Percentiles rank a stretch among this genome's conserved stretches.
Evolutionary conservation across 768 basidiomycete genomes (phyloP).

Genomic region (Mycena leptocephala): DNA sequence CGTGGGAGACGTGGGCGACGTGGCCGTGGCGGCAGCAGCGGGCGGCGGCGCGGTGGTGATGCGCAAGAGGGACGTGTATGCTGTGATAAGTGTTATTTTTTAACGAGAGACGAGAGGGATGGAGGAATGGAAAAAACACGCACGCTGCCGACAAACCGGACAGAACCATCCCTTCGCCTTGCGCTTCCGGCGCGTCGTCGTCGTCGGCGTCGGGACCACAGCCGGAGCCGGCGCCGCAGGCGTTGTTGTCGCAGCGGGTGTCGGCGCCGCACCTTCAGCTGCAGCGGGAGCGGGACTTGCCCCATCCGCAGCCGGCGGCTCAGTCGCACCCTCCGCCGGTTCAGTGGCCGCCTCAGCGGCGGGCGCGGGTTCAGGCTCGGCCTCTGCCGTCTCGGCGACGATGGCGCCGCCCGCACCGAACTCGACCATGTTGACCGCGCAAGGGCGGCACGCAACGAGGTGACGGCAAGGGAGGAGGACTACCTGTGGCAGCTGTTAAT

Average conservation of each 20-base stretch:
- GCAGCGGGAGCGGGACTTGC: not conserved
- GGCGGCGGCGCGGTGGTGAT: slow-evolving; percentile 81
- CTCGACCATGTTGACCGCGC: slow-evolving; percentile 97
- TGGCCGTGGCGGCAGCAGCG: slow-evolving; percentile 38
- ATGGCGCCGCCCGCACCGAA: slow-evolving; percentile 95
- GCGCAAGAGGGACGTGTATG: slow-evolving; percentile 90
- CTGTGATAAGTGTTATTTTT: slow-evolving; percentile 53
- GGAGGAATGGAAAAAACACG: slow-evolving; percentile 58
- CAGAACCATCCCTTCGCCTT: slow-evolving; percentile 99
- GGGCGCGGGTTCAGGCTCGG: slow-evolving; percentile 43
- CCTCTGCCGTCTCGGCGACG: slow-evolving; percentile 61
- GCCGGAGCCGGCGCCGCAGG: slow-evolving; percentile 30
- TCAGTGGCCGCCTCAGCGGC: slow-evolving; percentile 43
- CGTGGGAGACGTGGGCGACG: slow-evolving; percentile 26
- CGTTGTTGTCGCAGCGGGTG: slow-evolving; percentile 30
- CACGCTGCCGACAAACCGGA: slow-evolving; percentile 95
- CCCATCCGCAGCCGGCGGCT: not conserved
- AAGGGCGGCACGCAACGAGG: slow-evolving; percentile 95
- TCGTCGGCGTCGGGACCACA: slow-evolving; percentile 36
- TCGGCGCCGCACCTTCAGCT: not conserved
- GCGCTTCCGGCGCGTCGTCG: slow-evolving; percentile 81
- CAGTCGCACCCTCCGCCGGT: not conserved
- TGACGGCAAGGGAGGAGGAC: slow-evolving; percentile 95
- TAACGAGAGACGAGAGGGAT: too few relatives aligned
- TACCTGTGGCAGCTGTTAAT: slow-evolving; percentile 80